Base-by-base conservation (phyloP, 2,329 filamentous ascomycete species). In the Harringtonia lauricola region DNA sequence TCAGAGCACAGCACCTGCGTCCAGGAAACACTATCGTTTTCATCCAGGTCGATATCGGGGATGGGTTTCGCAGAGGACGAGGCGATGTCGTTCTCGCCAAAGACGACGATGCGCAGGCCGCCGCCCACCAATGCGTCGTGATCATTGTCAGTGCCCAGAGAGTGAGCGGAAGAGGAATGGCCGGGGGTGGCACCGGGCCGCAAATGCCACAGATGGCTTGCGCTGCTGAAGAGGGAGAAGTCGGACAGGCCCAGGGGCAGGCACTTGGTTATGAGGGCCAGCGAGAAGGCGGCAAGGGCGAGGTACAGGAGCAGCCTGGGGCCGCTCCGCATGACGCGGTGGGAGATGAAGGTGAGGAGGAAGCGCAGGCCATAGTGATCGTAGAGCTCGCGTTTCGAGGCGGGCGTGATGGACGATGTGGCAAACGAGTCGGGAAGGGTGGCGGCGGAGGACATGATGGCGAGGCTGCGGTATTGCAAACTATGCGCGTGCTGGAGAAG, bases 91-190 rank as follows among this genome's bases (percentile, higher is more conserved):
- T 70, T 57, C 45, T 72, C 70, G 5, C 71, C 71, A 51, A 75
- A 75, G 7, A 71, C 67, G 9, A 75, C 69, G 8, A 75, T 59
- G 42, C 71, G 64, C 47, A 74, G 46, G 3, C 65, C 59, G 8
- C 59, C 59, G 2, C 46, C 45, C 17, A 40, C 44, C 19, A 46
- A 46, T 1, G 31, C 46, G 8, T 50, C 49, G 30, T 47, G 37
- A 2, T 39, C 47, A 7, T 49, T 43, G 46, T 36, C 42, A 42
- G 45, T 5, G n/a, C 7, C 12, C 13, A 13, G 28, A 24, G 22
- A 18, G 14, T 13, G 15, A 2, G 7, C 15, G 14, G 24, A 10
- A 8, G 22, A 22, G 15, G n/a, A 3, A 8, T 41, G 30, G 36
- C 19, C 19, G 22, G 28, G 31, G 18, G 39, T 19, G 9, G 47